Evolutionary conservation across 768 basidiomycete genomes (phyloP), one percentile per base, ranked within the genome.

Genomic region (Lentinula detonsa): DNA sequence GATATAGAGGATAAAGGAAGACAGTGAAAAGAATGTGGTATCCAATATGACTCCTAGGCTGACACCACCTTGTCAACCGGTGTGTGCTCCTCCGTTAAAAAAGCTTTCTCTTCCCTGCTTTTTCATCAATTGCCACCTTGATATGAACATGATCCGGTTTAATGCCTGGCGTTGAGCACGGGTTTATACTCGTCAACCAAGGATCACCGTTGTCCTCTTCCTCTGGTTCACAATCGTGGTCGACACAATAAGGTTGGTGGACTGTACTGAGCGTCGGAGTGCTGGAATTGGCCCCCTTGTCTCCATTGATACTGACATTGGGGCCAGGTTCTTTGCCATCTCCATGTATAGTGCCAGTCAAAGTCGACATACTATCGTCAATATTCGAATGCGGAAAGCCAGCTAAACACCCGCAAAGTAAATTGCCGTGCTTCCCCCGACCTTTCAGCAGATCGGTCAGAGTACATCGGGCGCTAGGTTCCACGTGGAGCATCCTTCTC

Each of bases 401-500:
- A 31, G 45, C 71, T 71, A 23, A 28, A 71, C 95, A 97, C 16
- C 86, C 85, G 70, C 95, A 97, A 52, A 95, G 79, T 61, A 96
- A 76, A 28, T 86, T 87, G 62, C 82, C 83, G 28, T 84, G 82
- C 69, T 88, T 90, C 58, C 90, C 89, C 54, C 76, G 78, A 31
- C 95, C 95, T 69, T 88, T 87, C 56, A 98, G 80, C 53, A 99
- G 74, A 71, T 98, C 94, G 10, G 93, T 90, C 60, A 99, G 83
- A 33, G 97, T 98, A 71, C 94, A 96, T 43, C 97, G 87, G 52
- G 88, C 85, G 16, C 82, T 77, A 3, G 96, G 92, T 69, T 98
- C 96, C 52, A 98, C 84, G 66, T 85, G 88, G 66, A 99, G 79
- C 97, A 99, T 99, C 58, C 95, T 85, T 61, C 93, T 90, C 62